These are phyloP conservation scores for Kingdonia uniflora DNA, from an alignment of 164 flowering plant genomes.

Conservation along the genomic window DNA sequence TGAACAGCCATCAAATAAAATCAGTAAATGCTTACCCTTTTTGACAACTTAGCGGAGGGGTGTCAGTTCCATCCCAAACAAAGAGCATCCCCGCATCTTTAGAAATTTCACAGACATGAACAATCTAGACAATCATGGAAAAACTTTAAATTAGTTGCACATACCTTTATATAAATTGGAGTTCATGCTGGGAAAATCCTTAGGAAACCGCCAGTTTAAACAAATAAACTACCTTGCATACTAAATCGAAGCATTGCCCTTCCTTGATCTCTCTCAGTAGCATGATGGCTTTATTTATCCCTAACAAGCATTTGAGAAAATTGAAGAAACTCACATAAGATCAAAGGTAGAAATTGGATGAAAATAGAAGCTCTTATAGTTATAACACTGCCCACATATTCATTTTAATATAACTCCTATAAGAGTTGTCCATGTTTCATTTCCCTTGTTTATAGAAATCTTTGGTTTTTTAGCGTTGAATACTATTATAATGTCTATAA, in stretches of 20 bases:
- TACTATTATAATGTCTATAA: no score
- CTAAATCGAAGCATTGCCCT: slow-evolving; percentile 29
- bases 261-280: slow-evolving; percentile 41
- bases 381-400: no score
- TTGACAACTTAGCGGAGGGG: slow-evolving; percentile 35
- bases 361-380: no score
- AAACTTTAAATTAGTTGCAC: not conserved
- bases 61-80: slow-evolving; percentile 94
- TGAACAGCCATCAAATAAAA: not conserved
- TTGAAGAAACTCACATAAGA: no score
- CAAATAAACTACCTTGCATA: slow-evolving; percentile 51
- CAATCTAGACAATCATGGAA: slow-evolving; percentile 30
- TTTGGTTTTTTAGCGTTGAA: no score
- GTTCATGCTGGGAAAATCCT: not conserved
- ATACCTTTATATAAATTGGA: not conserved
- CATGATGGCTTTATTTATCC: slow-evolving; percentile 14
- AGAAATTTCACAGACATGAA: slow-evolving; percentile 41
- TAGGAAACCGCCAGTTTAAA: not conserved
- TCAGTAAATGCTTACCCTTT: slow-evolving; percentile 29
- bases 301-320: slow-evolving; percentile 20
- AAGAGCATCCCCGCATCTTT: slow-evolving; percentile 39
- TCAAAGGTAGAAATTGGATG: no score
- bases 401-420: no score
- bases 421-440: no score
- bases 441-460: no score